Conservation (phyloP, 2,329 filamentous ascomycete genomes). For the Botryosphaeria dothidea region DNA sequence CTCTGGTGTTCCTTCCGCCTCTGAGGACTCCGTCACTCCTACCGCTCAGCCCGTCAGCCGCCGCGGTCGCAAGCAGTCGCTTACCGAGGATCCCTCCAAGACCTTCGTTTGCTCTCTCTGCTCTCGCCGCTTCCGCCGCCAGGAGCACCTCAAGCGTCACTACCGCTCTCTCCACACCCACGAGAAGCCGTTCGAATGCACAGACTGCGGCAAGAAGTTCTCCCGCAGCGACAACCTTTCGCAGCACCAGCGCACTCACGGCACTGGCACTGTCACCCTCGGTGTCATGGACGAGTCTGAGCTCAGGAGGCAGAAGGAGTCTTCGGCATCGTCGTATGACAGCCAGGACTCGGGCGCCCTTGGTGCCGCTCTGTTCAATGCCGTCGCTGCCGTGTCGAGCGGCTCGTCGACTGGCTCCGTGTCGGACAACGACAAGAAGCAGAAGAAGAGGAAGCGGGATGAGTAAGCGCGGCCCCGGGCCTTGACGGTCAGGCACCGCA, state of each 20-base stretch:
- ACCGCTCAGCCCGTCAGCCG: constrained; percentile 69
- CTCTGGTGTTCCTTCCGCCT: constrained; percentile 49
- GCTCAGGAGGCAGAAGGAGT: constrained; percentile 31
- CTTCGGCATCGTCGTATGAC: constrained; percentile 29
- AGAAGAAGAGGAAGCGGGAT: constrained; percentile 72
- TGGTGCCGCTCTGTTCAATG: constrained; percentile 40
- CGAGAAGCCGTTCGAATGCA: constrained; percentile 97
- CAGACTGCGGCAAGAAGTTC: constrained; percentile 98
- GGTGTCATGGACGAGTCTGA: constrained; percentile 77
- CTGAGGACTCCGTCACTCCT: constrained; percentile 40
- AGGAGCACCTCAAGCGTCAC: constrained; percentile 98
- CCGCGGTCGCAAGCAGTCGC: constrained; percentile 94
- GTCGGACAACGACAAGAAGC: constrained; percentile 43
- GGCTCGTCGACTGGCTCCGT: constrained; percentile 33
- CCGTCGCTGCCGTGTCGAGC: constrained; percentile 33
- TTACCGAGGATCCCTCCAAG: constrained; percentile 97
- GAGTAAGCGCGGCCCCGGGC: constrained; percentile 35
- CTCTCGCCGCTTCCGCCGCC: constrained; percentile 94
- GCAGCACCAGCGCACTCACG: constrained; percentile 93
- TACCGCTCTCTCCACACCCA: constrained; percentile 97
- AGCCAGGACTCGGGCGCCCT: constrained; percentile 39
- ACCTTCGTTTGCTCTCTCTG: constrained; percentile 96
- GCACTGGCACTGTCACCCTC: constrained; percentile 87
- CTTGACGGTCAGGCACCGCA: constrained; percentile 2
- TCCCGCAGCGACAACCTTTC: constrained; percentile 96